Conservation (phyloP, 352 stramenopile species). For the Phytophthora crassamura region DNA sequence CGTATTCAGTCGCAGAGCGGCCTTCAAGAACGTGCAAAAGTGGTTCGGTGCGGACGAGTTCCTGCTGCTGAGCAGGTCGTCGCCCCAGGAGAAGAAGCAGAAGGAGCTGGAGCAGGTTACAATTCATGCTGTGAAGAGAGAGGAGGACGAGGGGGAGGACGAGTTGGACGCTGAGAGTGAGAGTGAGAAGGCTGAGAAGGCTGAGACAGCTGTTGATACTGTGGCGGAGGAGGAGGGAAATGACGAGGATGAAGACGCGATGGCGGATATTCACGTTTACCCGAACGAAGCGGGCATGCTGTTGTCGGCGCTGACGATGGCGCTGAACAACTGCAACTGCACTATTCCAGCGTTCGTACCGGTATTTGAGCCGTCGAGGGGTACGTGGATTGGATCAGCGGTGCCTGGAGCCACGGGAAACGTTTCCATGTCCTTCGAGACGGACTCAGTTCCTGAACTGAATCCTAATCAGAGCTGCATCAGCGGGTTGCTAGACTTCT, state of each 20-base stretch:
- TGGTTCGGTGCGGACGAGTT: constrained; percentile 84
- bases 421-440: constrained; percentile 82
- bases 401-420: constrained; percentile 76
- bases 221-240: not conserved
- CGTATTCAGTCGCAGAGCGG: constrained; percentile 32
- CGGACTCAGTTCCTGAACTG: constrained; percentile 71
- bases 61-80: constrained; percentile 56
- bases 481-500: constrained; percentile 81
- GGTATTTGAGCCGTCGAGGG: constrained; percentile 56
- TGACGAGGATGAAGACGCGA: constrained; percentile 24
- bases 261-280: constrained; percentile 58
- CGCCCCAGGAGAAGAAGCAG: constrained; percentile 17
- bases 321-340: constrained; percentile 83
- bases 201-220: not conserved
- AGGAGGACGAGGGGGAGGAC: not conserved
- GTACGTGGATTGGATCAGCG: constrained; percentile 71
- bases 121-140: not conserved
- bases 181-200: not conserved
- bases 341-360: constrained; percentile 82
- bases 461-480: constrained; percentile 82
- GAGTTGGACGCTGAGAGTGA: not conserved
- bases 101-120: constrained; percentile 15
- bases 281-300: constrained; percentile 71
- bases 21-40: constrained; percentile 53
- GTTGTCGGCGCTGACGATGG: constrained; percentile 75